phyloP scores from a whole-genome alignment of 164 flowering plant genomes.

The Pachysandra terminalis region DNA sequence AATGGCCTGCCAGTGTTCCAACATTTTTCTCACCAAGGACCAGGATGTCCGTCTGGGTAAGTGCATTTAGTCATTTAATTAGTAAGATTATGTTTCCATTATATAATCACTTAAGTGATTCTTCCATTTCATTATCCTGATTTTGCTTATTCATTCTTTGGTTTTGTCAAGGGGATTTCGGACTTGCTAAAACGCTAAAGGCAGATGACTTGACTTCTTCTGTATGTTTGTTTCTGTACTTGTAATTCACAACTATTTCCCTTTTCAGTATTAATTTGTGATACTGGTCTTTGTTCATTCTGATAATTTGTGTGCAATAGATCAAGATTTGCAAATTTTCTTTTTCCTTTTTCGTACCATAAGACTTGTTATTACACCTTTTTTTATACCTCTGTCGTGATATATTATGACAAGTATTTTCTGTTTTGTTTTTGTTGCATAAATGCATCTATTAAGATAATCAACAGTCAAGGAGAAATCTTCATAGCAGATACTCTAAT shows the following conservation, averaged over 20 bases:
- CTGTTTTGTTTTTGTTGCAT: not conserved
- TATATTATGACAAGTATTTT: not conserved
- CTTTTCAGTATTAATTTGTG: slow-evolving; percentile 1
- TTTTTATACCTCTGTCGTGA: not conserved
- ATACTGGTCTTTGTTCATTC: not conserved
- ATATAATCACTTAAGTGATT: not conserved
- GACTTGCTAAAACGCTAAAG: slow-evolving; percentile 94
- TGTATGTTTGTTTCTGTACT: slow-evolving; percentile 36
- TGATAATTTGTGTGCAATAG: not conserved
- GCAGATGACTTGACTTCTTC: slow-evolving; percentile 98
- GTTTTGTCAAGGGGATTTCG: slow-evolving; percentile 82
- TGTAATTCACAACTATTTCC: slow-evolving; percentile 3
- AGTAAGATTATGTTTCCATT: not conserved
- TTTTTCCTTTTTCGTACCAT: not conserved
- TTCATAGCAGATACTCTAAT: not conserved
- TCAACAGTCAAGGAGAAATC: not conserved
- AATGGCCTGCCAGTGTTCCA: slow-evolving; percentile 72
- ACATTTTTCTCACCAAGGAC: slow-evolving; percentile 94
- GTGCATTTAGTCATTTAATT: slow-evolving; percentile 15
- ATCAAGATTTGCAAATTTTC: not conserved
- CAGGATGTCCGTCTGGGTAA: slow-evolving; percentile 93
- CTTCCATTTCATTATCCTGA: not conserved
- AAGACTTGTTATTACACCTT: not conserved
- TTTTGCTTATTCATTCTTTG: too few species aligned
- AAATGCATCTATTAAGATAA: too few species aligned